Evolutionary conservation across 805 yeast species (phyloP).

Genomic region (Hermanozyma aechmeae): DNA sequence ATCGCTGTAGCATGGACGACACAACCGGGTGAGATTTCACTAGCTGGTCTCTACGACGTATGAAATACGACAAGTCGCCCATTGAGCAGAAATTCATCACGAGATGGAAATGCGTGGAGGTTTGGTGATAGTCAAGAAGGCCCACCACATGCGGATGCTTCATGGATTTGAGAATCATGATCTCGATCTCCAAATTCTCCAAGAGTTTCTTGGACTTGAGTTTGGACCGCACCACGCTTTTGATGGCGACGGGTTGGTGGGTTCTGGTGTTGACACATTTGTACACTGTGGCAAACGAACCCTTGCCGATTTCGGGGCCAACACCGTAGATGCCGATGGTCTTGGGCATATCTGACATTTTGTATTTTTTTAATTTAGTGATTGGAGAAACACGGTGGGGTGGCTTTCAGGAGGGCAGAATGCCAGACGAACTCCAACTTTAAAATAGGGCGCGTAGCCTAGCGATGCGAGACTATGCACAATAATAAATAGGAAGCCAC

Average conservation of each 20-base stretch:
- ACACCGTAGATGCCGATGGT: constrained; percentile 41
- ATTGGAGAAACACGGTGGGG: no score
- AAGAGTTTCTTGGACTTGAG: constrained; percentile 77
- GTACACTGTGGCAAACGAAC: constrained; percentile 92
- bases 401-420: no score
- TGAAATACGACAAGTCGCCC: constrained; percentile 87
- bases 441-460: no score
- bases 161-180: constrained; percentile 76
- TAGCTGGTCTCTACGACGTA: constrained; percentile 65
- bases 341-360: no score
- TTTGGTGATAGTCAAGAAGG: constrained; percentile 72
- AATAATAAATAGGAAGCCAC: no score
- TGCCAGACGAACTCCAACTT: no score
- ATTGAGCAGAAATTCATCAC: constrained; percentile 95
- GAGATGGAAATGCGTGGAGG: constrained; percentile 70
- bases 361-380: no score
- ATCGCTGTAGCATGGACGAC: constrained; percentile 64
- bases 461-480: no score
- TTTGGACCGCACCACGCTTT: constrained; percentile 75
- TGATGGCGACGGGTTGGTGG: constrained; percentile 70
- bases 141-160: constrained; percentile 91
- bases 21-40: constrained; percentile 70
- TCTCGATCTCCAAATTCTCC: constrained; percentile 89
- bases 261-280: constrained; percentile 58
- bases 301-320: constrained; percentile 88